Conservation (phyloP, 75 land plant species). For the Selaginella moellendorffii region DNA sequence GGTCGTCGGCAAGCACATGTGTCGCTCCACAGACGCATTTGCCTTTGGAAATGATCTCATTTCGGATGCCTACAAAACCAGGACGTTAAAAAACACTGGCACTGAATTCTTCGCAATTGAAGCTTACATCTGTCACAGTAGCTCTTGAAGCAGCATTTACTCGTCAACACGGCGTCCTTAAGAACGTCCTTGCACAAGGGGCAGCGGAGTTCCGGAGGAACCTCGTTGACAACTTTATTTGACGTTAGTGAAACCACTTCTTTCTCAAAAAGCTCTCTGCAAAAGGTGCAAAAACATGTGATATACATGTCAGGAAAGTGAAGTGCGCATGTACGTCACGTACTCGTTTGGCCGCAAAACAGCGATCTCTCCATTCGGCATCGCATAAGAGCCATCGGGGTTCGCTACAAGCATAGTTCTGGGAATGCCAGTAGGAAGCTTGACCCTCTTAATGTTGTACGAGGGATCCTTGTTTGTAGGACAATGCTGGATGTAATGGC, state of each 20-base stretch:
- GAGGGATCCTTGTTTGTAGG: constrained; percentile 6
- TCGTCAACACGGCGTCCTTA: neutral
- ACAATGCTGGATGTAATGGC: constrained; percentile 5
- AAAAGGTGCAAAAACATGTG: neutral
- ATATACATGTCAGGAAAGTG: neutral
- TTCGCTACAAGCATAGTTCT: constrained; percentile 1
- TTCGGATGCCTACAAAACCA: constrained; percentile 3
- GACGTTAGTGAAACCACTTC: neutral
- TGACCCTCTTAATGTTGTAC: constrained; percentile 1
- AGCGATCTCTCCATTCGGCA: constrained; percentile 3
- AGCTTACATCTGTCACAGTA: constrained; percentile 3
- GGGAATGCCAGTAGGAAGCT: constrained; percentile 4
- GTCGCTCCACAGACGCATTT: neutral
- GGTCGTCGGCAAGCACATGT: neutral
- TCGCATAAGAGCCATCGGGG: constrained; percentile 3
- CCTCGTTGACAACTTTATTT: neutral
- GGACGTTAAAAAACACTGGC: neutral
- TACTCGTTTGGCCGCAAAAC: neutral
- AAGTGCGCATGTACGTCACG: neutral
- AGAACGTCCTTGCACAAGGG: constrained; percentile 1
- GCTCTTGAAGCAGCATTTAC: constrained; percentile 9
- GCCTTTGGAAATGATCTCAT: neutral
- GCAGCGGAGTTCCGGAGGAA: constrained; percentile 3
- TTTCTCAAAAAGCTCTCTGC: constrained; percentile 4
- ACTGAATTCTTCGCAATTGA: neutral